Evolutionary conservation across 495 filamentous ascomycete genomes (phyloP).

Genomic region (Xylaria flabelliformis): DNA sequence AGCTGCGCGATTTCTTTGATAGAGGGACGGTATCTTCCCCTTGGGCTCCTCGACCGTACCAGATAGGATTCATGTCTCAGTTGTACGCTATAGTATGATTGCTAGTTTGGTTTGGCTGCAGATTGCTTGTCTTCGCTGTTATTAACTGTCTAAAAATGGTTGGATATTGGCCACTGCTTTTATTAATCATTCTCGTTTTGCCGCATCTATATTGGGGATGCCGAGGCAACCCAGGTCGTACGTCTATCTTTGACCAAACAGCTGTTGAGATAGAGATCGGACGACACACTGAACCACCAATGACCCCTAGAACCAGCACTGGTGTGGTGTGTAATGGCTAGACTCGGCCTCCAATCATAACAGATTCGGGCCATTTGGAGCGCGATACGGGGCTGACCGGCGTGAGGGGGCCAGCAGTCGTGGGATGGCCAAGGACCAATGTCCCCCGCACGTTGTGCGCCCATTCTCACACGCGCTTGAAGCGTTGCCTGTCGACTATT

Average conservation of each 20-base stretch:
- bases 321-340: conserved; percentile 12
- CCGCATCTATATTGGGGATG: conserved; percentile 1
- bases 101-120: conserved; percentile 11
- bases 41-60: not conserved
- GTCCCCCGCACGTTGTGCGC: conserved; percentile 10
- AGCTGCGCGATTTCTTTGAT: conserved; percentile 15
- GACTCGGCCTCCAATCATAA: conserved; percentile 1
- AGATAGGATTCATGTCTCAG: not conserved
- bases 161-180: not conserved
- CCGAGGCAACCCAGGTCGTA: conserved; percentile 1
- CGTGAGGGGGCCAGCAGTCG: conserved; percentile 10
- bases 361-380: conserved; percentile 8
- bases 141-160: not conserved
- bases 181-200: not conserved
- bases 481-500: not conserved
- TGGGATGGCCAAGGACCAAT: conserved; percentile 19
- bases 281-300: conserved; percentile 7
- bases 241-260: conserved; percentile 19
- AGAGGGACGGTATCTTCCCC: not conserved
- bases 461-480: not conserved
- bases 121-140: not conserved
- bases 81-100: not conserved
- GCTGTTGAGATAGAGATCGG: not conserved
- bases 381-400: not conserved
- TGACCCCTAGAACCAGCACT: not conserved